These are phyloP conservation scores for Schizophyllum amplum DNA, from an alignment of 1,284 basidiomycete genomes.

Conservation along the genomic window DNA sequence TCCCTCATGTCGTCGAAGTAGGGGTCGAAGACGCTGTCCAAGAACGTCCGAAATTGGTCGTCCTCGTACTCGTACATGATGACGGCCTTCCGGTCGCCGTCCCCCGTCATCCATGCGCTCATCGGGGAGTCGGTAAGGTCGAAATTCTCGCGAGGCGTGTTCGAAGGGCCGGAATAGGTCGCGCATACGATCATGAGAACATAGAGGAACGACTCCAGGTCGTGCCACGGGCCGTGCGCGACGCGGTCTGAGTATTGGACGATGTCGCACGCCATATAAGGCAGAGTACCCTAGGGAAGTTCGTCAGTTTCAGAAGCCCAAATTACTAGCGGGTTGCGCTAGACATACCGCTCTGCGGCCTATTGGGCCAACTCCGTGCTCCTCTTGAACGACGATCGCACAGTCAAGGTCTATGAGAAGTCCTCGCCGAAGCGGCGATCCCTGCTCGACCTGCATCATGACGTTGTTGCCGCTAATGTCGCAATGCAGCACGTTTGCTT, in stretches of 20 bases:
- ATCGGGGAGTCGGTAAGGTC: not conserved
- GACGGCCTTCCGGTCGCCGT: not conserved
- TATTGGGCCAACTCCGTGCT: not conserved
- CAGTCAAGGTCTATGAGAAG: not conserved
- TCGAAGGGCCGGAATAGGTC: constrained; percentile 4
- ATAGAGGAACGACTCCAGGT: constrained; percentile 7
- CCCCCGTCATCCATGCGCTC: not conserved
- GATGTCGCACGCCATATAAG: constrained; percentile 5
- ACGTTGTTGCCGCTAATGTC: not conserved
- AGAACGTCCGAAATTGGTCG: not conserved
- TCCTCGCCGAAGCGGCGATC: not conserved
- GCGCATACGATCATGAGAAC: constrained; percentile 8
- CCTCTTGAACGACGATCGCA: not conserved
- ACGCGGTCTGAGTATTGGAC: not conserved
- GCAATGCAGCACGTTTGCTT: not conserved
- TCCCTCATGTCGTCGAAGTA: constrained; percentile 2
- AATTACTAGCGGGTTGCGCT: not conserved
- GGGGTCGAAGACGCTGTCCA: not conserved
- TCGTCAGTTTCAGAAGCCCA: not conserved
- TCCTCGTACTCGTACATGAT: not conserved
- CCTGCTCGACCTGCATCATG: not conserved
- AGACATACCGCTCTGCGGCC: not conserved
- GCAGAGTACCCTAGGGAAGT: constrained; percentile 4
- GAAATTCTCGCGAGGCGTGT: not conserved
- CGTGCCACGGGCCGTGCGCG: constrained; percentile 5